Evolutionary conservation across 2,329 filamentous ascomycete genomes (phyloP), one percentile per base, ranked within the genome.

Genomic region (Zymoseptoria tritici): DNA sequence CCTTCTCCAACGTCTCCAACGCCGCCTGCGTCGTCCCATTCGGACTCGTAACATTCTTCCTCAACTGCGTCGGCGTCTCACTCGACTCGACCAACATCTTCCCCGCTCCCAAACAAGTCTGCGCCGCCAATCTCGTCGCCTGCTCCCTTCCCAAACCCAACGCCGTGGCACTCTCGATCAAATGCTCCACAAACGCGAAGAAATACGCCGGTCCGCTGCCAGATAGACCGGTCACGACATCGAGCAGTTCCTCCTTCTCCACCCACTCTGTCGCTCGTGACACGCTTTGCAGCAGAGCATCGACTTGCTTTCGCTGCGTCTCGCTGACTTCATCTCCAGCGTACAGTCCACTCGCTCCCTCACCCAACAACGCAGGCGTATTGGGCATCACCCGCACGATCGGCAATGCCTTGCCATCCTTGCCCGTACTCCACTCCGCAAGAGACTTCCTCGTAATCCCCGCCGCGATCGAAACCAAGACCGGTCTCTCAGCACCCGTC

Each of bases 141-240:
- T 68, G 65, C 55, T 66, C 66, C 55, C 66, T 58, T 1, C 64
- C 63, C 11, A 69, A 61, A 9, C 67, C 67, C 26, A 67, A 61
- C 49, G 62, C 62, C 21, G 63, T 63, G 3, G 65, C 66, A 42
- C 65, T 67, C n/a, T 65, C 59, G 20, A 69, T 58, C 11, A 69
- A 61, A 55, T 68, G 66, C 62, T 69, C 67, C n/a, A 67, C 66
- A 61, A 69, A 66, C 49, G 66, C 66, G 56, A 68, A 69, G 62
- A 66, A 66, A 56, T 67, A 66, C 24, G 64, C 66, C 6, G 66
- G 67, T 19, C 66, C 66, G 31, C 63, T 64, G 13, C 67, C 67
- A 9, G 66, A 68, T 9, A 69, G 57, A 4, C 66, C 67, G 54
- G 67, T 69, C 1, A 69, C 66, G 5, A 68, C 66, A 53, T 69